Evolutionary conservation across 2,329 filamentous ascomycete genomes (phyloP).

Genomic region (Colletotrichum cordylinicola): DNA sequence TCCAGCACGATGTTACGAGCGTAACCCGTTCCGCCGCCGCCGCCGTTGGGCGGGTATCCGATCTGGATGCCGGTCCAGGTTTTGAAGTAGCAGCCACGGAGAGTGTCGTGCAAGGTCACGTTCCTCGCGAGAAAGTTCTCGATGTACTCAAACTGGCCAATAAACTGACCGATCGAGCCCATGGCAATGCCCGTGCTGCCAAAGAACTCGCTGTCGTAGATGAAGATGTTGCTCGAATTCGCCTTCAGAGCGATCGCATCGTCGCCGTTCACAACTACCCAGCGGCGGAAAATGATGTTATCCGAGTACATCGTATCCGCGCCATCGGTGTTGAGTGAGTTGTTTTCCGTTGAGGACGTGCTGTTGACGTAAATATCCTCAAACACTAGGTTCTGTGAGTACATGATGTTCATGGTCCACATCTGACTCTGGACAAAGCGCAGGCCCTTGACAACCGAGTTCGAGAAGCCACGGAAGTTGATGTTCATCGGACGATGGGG

Average conservation of each 20-base stretch:
- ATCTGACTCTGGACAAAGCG: constrained; percentile 63
- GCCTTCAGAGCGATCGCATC: constrained; percentile 60
- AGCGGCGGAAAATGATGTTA: constrained; percentile 55
- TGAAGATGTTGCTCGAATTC: constrained; percentile 59
- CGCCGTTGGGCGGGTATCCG: constrained; percentile 62
- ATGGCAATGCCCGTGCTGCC: constrained; percentile 60
- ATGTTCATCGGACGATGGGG: constrained; percentile 58
- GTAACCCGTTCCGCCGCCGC: constrained; percentile 58
- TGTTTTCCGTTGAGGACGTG: constrained; percentile 38
- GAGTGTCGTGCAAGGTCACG: constrained; percentile 49
- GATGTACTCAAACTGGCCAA: constrained; percentile 51
- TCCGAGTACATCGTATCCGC: constrained; percentile 58
- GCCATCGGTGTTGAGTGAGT: constrained; percentile 46
- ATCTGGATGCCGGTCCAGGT: constrained; percentile 61
- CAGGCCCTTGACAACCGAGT: constrained; percentile 53
- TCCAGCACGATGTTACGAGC: constrained; percentile 36
- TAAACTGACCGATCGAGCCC: constrained; percentile 63
- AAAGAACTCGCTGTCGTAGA: constrained; percentile 54
- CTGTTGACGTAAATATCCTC: constrained; percentile 61
- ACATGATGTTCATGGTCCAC: constrained; percentile 63
- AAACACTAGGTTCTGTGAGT: constrained; percentile 51
- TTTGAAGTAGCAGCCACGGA: constrained; percentile 60
- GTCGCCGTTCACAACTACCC: constrained; percentile 57
- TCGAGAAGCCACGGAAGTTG: constrained; percentile 45
- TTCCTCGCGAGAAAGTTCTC: constrained; percentile 54